Evolutionary conservation across 1,139 yeast species (phyloP).

Genomic region (Debaryomyces coudertii): DNA sequence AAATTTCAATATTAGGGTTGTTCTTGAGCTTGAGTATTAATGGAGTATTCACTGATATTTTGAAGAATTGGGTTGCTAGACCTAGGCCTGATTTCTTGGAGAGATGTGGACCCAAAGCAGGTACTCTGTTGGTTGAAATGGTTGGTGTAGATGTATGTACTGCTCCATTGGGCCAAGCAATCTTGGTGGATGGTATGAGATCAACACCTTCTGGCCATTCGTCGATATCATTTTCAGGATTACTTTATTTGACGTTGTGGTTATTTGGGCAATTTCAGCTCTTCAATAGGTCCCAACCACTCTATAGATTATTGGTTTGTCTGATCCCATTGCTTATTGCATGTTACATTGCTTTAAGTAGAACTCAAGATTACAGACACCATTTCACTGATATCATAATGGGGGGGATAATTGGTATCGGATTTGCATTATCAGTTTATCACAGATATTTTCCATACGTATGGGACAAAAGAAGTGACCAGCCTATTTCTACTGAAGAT

Average conservation of each 20-base stretch:
- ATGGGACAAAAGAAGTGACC: slow-evolving; percentile 17
- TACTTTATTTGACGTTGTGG: slow-evolving; percentile 46
- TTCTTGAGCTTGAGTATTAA: slow-evolving; percentile 24
- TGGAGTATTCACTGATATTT: slow-evolving; percentile 39
- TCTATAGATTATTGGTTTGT: slow-evolving; percentile 17
- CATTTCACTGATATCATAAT: slow-evolving; percentile 45
- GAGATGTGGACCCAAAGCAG: slow-evolving; percentile 40
- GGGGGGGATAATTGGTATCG: slow-evolving; percentile 38
- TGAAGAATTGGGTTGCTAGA: slow-evolving; percentile 51
- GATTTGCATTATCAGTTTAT: slow-evolving; percentile 28
- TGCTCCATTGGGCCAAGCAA: slow-evolving; percentile 37
- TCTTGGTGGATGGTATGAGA: slow-evolving; percentile 46
- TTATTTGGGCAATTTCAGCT: slow-evolving; percentile 40
- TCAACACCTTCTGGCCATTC: slow-evolving; percentile 54
- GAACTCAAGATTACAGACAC: slow-evolving; percentile 50
- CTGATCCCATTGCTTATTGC: slow-evolving; percentile 37
- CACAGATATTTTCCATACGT: slow-evolving; percentile 42
- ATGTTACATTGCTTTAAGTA: slow-evolving; percentile 38
- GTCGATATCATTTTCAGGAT: slow-evolving; percentile 45
- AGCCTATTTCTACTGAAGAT: slow-evolving; percentile 17
- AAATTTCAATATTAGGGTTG: slow-evolving; percentile 30
- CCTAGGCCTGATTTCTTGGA: slow-evolving; percentile 51
- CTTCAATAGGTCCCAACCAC: slow-evolving; percentile 15
- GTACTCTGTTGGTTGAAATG: slow-evolving; percentile 33
- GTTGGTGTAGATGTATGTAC: slow-evolving; percentile 45